Evolutionary conservation across 768 basidiomycete species (phyloP).

Genomic region (Trametes villosa): DNA sequence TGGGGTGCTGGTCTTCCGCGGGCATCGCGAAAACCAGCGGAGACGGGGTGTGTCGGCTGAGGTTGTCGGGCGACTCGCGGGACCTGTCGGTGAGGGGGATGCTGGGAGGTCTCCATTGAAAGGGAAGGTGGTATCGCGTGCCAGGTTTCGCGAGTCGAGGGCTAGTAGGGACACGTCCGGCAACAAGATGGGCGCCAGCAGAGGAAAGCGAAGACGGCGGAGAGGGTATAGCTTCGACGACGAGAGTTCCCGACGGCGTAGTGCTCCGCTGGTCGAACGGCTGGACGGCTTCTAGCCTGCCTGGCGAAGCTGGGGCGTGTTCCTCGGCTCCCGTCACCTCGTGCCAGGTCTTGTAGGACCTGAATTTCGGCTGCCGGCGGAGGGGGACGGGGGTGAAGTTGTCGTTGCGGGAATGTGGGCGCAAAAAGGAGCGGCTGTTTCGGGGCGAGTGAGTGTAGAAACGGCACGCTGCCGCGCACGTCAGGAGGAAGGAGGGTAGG

Average conservation of each 20-base stretch:
- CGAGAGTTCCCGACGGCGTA: constrained; percentile 18
- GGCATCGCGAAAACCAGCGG: constrained; percentile 32
- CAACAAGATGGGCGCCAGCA: constrained; percentile 7
- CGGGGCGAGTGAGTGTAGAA: constrained; percentile 20
- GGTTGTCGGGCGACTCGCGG: constrained; percentile 7
- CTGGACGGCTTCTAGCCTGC: constrained; percentile 7
- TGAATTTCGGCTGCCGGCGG: constrained; percentile 17
- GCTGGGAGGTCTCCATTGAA: constrained; percentile 20
- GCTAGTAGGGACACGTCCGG: constrained; percentile 21
- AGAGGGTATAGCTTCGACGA: constrained; percentile 23
- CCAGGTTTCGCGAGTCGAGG: constrained; percentile 11
- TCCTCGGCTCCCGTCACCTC: constrained; percentile 7
- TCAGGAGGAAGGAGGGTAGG: constrained; percentile 56
- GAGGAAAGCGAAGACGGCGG: constrained; percentile 20
- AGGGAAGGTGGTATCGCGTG: constrained; percentile 26
- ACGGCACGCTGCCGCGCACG: constrained; percentile 45
- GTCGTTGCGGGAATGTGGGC: constrained; percentile 9
- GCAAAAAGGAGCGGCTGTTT: constrained; percentile 12
- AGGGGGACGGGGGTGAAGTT: constrained; percentile 25
- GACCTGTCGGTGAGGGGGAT: constrained; percentile 5
- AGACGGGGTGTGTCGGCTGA: constrained; percentile 26
- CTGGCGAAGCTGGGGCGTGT: constrained; percentile 1
- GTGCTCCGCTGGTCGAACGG: constrained; percentile 13
- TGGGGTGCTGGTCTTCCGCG: constrained; percentile 10
- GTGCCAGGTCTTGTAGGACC: constrained; percentile 7